A percentile compares a stretch with the other conserved stretches of the same genome.
phyloP scores from a whole-genome alignment of 1,284 basidiomycete species.

The Malassezia equina region DNA sequence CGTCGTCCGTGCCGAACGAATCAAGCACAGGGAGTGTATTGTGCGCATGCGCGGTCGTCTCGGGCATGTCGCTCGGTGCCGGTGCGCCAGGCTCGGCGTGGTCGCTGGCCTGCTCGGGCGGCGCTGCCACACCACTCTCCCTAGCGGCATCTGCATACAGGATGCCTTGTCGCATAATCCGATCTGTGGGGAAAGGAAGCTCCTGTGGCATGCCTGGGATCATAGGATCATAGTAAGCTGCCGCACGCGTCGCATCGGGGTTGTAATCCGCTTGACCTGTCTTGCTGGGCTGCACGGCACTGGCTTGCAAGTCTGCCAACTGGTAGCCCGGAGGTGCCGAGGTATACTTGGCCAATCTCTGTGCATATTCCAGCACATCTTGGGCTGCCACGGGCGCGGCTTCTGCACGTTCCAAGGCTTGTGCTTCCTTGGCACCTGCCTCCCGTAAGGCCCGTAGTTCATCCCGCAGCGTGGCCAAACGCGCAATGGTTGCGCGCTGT shows the following conservation, averaged over 20 bases:
- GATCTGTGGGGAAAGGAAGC: constrained; percentile 33
- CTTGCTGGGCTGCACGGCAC: neutral
- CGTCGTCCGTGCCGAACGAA: constrained; percentile 23
- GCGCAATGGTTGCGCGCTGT: constrained; percentile 21
- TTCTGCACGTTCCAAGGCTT: constrained; percentile 22
- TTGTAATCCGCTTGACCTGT: constrained; percentile 25
- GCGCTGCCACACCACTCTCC: constrained; percentile 17
- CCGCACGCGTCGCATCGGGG: constrained; percentile 24
- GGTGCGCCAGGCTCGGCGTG: constrained; percentile 7
- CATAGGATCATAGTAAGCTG: constrained; percentile 33
- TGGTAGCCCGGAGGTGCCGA: constrained; percentile 32
- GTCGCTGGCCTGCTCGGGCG: constrained; percentile 10
- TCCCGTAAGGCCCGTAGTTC: constrained; percentile 25
- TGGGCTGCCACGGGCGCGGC: constrained; percentile 16
- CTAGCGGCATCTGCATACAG: constrained; percentile 24
- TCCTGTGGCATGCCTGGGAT: constrained; percentile 35
- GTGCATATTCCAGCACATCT: constrained; percentile 26
- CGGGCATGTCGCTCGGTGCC: constrained; percentile 13
- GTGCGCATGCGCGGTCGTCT: neutral
- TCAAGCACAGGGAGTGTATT: constrained; percentile 9
- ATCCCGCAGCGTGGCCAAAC: constrained; percentile 18
- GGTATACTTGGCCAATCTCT: constrained; percentile 28
- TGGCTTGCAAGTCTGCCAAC: constrained; percentile 3
- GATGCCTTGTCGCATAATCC: constrained; percentile 35
- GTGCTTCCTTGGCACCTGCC: constrained; percentile 18